Conservation (phyloP, 2,329 filamentous ascomycete species). For the Colletotrichum somersetense region DNA sequence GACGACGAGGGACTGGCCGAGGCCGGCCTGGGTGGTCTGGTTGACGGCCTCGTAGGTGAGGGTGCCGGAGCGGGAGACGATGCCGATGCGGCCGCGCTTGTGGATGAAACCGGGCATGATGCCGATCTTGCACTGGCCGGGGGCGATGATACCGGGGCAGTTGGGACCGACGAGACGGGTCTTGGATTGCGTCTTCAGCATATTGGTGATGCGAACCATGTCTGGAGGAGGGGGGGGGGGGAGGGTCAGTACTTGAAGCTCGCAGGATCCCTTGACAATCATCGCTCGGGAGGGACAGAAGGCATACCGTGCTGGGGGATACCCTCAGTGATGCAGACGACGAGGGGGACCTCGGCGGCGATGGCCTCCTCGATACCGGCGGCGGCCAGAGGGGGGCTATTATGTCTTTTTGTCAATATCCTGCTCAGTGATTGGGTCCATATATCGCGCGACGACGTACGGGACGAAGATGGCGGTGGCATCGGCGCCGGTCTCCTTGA, state of each 20-base stretch:
- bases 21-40: slow-evolving; percentile 96
- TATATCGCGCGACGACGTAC: slow-evolving; percentile 72
- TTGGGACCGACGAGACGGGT: slow-evolving; percentile 97
- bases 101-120: slow-evolving; percentile 99
- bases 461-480: slow-evolving; percentile 97
- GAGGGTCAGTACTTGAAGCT: slow-evolving; percentile 27
- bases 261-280: neutral
- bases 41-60: slow-evolving; percentile 99
- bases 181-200: slow-evolving; percentile 97
- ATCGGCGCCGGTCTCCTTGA: slow-evolving; percentile 90
- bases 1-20: slow-evolving; percentile 97
- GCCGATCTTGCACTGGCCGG: slow-evolving; percentile 98
- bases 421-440: neutral
- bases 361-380: slow-evolving; percentile 98
- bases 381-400: slow-evolving; percentile 88
- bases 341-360: slow-evolving; percentile 89
- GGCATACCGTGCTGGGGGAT: slow-evolving; percentile 92
- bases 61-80: slow-evolving; percentile 97
- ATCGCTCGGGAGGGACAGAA: slow-evolving; percentile 38
- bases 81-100: slow-evolving; percentile 98
- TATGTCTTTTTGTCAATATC: slow-evolving; percentile 7
- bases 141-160: slow-evolving; percentile 96
- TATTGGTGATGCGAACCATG: slow-evolving; percentile 99
- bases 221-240: slow-evolving; percentile 63
- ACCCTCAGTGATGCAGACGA: slow-evolving; percentile 98